Evolutionary conservation across 768 basidiomycete genomes (phyloP).

Genomic region (Tylopilus sp.): DNA sequence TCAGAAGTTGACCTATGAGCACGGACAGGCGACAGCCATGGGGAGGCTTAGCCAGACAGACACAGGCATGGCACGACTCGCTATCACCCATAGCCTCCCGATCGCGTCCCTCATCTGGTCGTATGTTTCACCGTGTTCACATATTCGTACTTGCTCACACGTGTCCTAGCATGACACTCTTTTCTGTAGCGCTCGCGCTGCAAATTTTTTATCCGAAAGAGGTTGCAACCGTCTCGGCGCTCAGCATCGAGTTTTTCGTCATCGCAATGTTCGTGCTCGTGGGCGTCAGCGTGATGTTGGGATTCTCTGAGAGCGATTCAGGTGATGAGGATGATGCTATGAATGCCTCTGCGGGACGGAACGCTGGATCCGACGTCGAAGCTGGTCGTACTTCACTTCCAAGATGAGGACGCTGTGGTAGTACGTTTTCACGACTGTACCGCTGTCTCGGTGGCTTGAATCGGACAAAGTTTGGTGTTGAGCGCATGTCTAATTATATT

Average conservation of each 20-base stretch:
- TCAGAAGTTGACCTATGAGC: not conserved
- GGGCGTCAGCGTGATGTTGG: not conserved
- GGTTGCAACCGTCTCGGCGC: not conserved
- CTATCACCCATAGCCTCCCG: constrained; percentile 16
- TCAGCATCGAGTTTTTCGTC: constrained; percentile 4
- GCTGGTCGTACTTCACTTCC: too few species aligned
- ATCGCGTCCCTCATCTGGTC: too few species aligned
- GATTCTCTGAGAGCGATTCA: not conserved
- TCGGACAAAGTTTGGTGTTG: too few species aligned
- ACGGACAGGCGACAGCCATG: constrained; percentile 6
- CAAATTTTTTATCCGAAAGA: constrained; percentile 7
- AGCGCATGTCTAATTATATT: too few species aligned
- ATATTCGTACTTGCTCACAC: too few species aligned
- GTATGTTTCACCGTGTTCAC: not conserved
- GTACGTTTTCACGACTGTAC: too few species aligned
- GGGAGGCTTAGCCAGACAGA: not conserved
- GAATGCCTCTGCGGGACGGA: not conserved
- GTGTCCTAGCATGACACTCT: constrained; percentile 5
- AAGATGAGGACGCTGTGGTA: too few species aligned
- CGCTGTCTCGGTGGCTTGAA: too few species aligned
- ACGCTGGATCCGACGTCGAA: not conserved
- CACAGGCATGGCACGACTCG: constrained; percentile 5
- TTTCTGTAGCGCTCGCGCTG: constrained; percentile 3
- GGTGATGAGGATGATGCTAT: not conserved
- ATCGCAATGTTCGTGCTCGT: not conserved